Conservation (phyloP, 305 asterid species). For the Fraxinus greggii region DNA sequence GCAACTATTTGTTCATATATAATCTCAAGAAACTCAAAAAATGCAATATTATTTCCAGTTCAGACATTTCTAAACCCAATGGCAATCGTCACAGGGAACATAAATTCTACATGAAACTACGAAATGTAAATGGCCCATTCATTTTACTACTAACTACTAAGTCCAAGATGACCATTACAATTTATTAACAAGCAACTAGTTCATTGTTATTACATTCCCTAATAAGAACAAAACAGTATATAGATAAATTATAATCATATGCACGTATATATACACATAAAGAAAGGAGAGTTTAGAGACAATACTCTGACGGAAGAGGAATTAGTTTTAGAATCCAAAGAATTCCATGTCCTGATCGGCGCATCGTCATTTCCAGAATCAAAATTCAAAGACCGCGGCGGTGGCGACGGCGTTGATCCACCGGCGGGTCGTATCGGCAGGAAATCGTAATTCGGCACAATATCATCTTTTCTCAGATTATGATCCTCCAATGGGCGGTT, state of each 20-base stretch:
- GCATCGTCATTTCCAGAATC: slow-evolving; percentile 45
- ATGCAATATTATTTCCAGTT: not conserved
- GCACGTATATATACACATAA: not conserved
- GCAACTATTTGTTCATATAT: not conserved
- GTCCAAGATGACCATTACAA: not conserved
- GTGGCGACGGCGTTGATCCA: slow-evolving; percentile 35
- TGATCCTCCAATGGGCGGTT: slow-evolving; percentile 45
- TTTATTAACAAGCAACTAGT: not conserved
- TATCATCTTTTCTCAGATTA: slow-evolving; percentile 36
- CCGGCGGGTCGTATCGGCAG: slow-evolving; percentile 44
- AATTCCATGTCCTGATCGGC: slow-evolving; percentile 63
- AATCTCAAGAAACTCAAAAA: not conserved
- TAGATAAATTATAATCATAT: not conserved
- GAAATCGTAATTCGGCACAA: slow-evolving; percentile 42
- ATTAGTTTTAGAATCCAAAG: slow-evolving; percentile 51
- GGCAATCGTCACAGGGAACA: not conserved
- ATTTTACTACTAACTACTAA: not conserved
- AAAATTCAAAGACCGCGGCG: slow-evolving; percentile 33
- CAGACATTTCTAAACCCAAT: not conserved
- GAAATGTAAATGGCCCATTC: not conserved
- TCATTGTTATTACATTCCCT: not conserved
- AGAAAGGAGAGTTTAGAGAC: slow-evolving; percentile 14
- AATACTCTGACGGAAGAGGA: slow-evolving; percentile 56
- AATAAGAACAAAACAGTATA: not conserved
- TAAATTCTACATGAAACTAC: not conserved